Evolutionary conservation across 106 monocot species (phyloP), one percentile per base, ranked within the genome.

Genomic region (Iris macrosiphon): DNA sequence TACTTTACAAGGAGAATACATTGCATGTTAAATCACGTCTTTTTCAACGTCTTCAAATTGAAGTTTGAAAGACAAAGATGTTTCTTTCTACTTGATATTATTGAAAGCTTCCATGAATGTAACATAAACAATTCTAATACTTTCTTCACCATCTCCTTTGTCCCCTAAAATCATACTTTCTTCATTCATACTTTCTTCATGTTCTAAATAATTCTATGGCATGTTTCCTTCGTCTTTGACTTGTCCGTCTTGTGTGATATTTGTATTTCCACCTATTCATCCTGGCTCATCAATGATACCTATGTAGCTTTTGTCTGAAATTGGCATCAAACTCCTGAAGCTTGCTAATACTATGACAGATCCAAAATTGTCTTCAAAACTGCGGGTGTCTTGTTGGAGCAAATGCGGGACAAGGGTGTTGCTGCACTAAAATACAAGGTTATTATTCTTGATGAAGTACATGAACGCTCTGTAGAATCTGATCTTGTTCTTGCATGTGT

Each of bases 361-460:
- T 11, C 39, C 39, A 7, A 39, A 39, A 39, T 39, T 11, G 6
- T 11, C 39, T 11, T 39, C 65, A 82, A 82, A 50, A 82, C 82
- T 60, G 78, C 82, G 51, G 87, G 82, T 35, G 71, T 88, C 10
- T 46, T 88, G 44, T 60, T 88, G 64, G 87, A 88, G 51, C 87
- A 88, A 69, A 82, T 88, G 79, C 70, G 75, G 7, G 87, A 88
- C 37, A 82, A 69, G 45, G 87, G 87, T 15, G 50, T 72, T 44
- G 78, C 64, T 30, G 87, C 82, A 52, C 64, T 88, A 10, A 75
- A 69, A 30, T 88, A 88, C 48, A 88, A 88, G 40, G 79, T 88
- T 42, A 83, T 88, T 53, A 88, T 88, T 61, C 78, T 88, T 48
- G 87, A 88, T 66, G 87, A 88, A 65, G 78, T 88, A 25, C 87